Evolutionary conservation across 441 rosid genomes (phyloP).

Genomic region (Pelargonium australe): DNA sequence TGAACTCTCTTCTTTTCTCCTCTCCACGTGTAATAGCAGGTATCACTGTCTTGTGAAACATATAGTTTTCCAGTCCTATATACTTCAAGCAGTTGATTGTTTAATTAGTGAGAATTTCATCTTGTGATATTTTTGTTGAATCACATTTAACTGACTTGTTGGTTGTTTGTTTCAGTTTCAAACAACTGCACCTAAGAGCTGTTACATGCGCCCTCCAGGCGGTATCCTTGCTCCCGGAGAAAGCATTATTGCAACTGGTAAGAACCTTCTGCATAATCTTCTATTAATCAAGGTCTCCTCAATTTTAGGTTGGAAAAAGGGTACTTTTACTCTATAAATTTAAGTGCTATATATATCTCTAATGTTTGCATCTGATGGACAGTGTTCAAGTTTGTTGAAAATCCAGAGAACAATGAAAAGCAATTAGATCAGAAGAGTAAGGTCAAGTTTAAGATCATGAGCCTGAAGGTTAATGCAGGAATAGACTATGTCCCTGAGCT

Average conservation of each 20-base stretch:
- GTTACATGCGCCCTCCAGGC: conserved; percentile 82
- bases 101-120: background rate
- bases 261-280: background rate
- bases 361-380: conserved; percentile 4
- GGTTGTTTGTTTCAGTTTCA: conserved; percentile 39
- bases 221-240: conserved; percentile 68
- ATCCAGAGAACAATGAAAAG: conserved; percentile 55
- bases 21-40: background rate
- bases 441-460: conserved; percentile 71
- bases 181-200: conserved; percentile 78
- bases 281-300: background rate
- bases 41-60: background rate
- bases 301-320: background rate
- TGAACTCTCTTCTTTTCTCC: background rate
- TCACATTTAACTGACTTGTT: background rate
- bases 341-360: background rate
- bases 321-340: background rate
- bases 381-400: conserved; percentile 74
- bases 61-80: too few species aligned
- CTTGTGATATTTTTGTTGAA: background rate
- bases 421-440: conserved; percentile 49
- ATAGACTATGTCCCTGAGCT: conserved; percentile 63
- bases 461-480: conserved; percentile 58
- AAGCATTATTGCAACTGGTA: conserved; percentile 60
- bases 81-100: too few species aligned